phyloP scores from a whole-genome alignment of 257 asterid genomes.

The Nicotiana paniculata region DNA sequence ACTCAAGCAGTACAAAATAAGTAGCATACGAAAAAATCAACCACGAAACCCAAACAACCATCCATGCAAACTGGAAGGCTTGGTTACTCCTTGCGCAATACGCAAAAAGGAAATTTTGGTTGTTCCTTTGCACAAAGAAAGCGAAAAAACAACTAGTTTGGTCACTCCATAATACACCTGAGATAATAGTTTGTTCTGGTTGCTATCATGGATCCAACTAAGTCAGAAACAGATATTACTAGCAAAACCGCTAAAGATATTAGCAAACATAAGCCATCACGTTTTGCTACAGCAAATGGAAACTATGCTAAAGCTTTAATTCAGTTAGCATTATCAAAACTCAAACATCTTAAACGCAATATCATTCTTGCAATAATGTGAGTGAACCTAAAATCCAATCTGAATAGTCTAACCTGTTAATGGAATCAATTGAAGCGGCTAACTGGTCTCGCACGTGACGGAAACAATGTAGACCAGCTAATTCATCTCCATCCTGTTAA shows the following conservation, averaged over 20 bases:
- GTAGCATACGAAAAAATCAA: neutral
- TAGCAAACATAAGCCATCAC: neutral
- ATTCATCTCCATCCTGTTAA: constrained; percentile 81
- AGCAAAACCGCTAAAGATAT: neutral
- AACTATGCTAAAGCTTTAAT: neutral
- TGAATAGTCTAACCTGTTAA: constrained; percentile 69
- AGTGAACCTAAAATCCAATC: neutral
- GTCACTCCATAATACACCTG: constrained; percentile 1
- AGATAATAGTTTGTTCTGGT: neutral
- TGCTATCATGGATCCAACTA: neutral
- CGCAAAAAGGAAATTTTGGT: neutral
- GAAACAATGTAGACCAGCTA: constrained; percentile 94
- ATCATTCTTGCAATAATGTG: neutral
- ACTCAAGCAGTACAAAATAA: neutral
- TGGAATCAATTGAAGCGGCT: constrained; percentile 72
- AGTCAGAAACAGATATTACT: neutral
- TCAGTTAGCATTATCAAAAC: constrained; percentile 4
- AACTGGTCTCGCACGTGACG: constrained; percentile 88
- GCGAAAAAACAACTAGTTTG: neutral
- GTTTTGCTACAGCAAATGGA: neutral
- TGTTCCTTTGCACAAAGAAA: neutral
- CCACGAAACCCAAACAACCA: neutral
- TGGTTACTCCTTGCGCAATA: neutral
- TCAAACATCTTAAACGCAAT: neutral
- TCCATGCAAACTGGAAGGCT: neutral